Evolutionary conservation across 257 asterid genomes (phyloP).

Genomic region (Solanum acaule): DNA sequence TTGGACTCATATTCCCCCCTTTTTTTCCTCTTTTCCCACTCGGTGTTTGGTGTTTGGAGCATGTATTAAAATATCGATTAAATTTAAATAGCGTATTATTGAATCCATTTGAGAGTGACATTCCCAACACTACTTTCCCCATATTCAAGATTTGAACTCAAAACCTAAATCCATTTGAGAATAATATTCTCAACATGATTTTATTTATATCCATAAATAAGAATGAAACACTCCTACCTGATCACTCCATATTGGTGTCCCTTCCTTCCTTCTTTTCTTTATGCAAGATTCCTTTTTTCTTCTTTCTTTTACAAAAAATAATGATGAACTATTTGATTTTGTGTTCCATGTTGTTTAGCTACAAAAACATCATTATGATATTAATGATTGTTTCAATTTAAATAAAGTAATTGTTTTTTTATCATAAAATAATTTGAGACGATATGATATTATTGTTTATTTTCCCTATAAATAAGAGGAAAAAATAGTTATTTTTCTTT

Average conservation of each 20-base stretch:
- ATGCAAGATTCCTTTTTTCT: background rate
- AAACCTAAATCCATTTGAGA: accelerated
- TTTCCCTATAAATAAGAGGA: background rate
- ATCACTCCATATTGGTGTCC: too few species aligned
- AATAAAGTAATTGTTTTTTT: background rate
- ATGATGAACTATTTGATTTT: background rate
- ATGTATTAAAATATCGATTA: accelerated
- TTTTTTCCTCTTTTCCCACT: background rate
- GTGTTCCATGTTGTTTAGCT: background rate
- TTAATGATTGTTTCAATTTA: background rate
- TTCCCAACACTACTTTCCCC: accelerated
- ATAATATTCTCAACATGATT: too few species aligned
- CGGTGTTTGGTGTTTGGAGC: too few species aligned
- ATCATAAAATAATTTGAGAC: background rate
- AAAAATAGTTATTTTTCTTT: too few species aligned
- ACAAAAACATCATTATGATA: background rate
- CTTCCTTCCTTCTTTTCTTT: background rate
- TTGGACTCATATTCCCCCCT: background rate
- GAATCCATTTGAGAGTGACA: accelerated
- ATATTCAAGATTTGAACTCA: accelerated
- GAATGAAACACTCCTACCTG: accelerated
- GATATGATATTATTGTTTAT: background rate
- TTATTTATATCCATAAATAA: too few species aligned
- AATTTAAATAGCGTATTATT: accelerated
- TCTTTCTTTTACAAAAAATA: too few species aligned